These are phyloP conservation scores for Fusarium compactum DNA, from an alignment of 2,329 filamentous ascomycete genomes.

Conservation along the genomic window DNA sequence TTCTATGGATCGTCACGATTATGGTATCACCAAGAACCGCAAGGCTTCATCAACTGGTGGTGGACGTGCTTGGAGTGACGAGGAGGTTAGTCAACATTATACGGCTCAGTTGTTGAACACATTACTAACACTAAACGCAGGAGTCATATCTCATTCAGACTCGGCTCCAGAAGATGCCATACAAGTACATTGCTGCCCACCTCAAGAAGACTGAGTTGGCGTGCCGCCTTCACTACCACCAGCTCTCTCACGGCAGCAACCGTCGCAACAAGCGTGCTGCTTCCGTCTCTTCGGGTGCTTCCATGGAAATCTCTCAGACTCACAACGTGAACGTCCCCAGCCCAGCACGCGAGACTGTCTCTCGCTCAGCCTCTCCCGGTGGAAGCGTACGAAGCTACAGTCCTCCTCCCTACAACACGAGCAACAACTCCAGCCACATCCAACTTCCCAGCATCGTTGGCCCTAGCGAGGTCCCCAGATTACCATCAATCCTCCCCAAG, in stretches of 20 bases:
- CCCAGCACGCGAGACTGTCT: conserved; percentile 62
- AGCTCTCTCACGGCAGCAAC: conserved; percentile 84
- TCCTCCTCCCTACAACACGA: conserved; percentile 56
- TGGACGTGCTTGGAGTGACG: conserved; percentile 85
- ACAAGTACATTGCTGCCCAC: conserved; percentile 88
- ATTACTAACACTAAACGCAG: conserved; percentile 57
- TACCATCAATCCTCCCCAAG: conserved; percentile 75
- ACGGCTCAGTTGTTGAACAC: neutral
- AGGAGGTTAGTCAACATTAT: conserved; percentile 70
- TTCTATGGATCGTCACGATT: conserved; percentile 68
- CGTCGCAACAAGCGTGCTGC: conserved; percentile 82
- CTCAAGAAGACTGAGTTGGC: conserved; percentile 90
- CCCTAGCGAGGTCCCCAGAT: conserved; percentile 59
- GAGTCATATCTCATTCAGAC: conserved; percentile 87
- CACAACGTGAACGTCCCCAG: conserved; percentile 61
- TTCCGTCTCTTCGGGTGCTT: conserved; percentile 75
- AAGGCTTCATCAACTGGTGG: conserved; percentile 78
- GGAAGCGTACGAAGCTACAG: conserved; percentile 60
- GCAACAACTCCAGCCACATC: conserved; percentile 58
- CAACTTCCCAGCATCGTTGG: conserved; percentile 65
- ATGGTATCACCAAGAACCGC: conserved; percentile 72
- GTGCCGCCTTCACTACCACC: conserved; percentile 88
- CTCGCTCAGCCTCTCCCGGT: conserved; percentile 63
- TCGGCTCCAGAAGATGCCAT: conserved; percentile 88
- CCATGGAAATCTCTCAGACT: conserved; percentile 62